Percentiles rank a stretch among this genome's conserved stretches.
phyloP scores from a whole-genome alignment of 2,329 filamentous ascomycete species.

The Westerdykella ornata region DNA sequence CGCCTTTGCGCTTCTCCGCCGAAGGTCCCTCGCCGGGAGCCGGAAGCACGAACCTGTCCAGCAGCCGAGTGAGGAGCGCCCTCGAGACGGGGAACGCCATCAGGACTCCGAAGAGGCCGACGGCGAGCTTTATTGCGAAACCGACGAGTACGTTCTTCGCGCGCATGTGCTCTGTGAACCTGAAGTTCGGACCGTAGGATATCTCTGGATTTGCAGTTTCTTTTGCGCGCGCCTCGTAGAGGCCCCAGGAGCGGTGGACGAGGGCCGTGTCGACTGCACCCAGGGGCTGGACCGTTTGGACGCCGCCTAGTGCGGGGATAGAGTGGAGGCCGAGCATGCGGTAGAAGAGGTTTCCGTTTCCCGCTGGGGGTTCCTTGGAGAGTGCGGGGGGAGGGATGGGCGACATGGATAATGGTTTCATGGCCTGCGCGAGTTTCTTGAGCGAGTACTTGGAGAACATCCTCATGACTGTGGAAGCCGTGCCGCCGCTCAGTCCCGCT shows the following conservation, averaged over 20 bases:
- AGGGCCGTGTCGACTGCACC: slow-evolving; percentile 50
- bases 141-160: slow-evolving; percentile 47
- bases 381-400: slow-evolving; percentile 39
- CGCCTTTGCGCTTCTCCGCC: slow-evolving; percentile 49
- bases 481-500: slow-evolving; percentile 48
- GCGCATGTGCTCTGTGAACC: slow-evolving; percentile 51
- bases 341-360: slow-evolving; percentile 34
- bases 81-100: slow-evolving; percentile 50
- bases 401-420: slow-evolving; percentile 48
- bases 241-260: slow-evolving; percentile 54
- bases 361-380: slow-evolving; percentile 22
- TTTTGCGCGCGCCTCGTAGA: slow-evolving; percentile 37
- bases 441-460: slow-evolving; percentile 46
- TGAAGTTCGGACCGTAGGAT: slow-evolving; percentile 52
- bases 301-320: slow-evolving; percentile 54
- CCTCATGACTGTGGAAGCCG: slow-evolving; percentile 58
- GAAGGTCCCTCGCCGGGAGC: slow-evolving; percentile 30
- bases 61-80: slow-evolving; percentile 29
- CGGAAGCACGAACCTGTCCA: slow-evolving; percentile 26
- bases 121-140: slow-evolving; percentile 43
- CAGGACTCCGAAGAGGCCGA: slow-evolving; percentile 42
- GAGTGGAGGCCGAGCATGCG: slow-evolving; percentile 47
- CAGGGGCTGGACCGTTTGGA: slow-evolving; percentile 50
- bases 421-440: slow-evolving; percentile 42
- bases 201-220: slow-evolving; percentile 38